Evolutionary conservation across 169 alveolate species (phyloP).

Genomic region (Toxoplasma gondii): DNA sequence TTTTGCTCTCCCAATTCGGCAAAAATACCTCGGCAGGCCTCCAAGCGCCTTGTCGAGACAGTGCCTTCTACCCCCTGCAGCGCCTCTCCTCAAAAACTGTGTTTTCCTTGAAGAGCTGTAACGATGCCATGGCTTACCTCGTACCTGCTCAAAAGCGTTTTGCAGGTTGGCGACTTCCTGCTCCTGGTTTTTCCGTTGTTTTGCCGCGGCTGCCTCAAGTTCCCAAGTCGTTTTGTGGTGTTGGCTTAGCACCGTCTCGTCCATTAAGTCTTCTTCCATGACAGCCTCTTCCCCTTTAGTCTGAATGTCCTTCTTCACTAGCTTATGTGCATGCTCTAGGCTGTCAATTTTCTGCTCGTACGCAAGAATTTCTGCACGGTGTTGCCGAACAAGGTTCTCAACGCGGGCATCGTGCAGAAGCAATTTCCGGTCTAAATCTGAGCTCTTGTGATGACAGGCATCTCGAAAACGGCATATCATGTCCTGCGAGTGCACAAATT

Average conservation of each 20-base stretch:
- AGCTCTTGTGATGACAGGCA: neutral
- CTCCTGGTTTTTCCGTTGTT: constrained; percentile 7
- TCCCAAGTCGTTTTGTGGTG: neutral
- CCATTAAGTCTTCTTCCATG: neutral
- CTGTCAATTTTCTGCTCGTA: constrained; percentile 49
- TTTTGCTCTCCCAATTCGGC: too few relatives aligned
- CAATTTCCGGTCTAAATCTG: neutral
- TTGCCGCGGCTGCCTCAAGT: constrained; percentile 6
- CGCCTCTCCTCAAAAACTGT: too few relatives aligned
- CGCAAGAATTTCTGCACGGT: constrained; percentile 16
- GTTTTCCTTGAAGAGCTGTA: too few relatives aligned
- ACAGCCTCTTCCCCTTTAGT: constrained; percentile 16
- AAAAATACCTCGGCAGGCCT: too few relatives aligned
- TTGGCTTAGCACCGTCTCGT: neutral
- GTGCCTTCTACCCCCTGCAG: too few relatives aligned
- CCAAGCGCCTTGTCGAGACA: too few relatives aligned
- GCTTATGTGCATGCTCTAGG: constrained; percentile 29
- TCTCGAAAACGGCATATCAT: constrained; percentile 21
- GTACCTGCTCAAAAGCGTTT: constrained; percentile 36
- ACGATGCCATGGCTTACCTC: neutral
- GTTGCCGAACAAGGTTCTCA: neutral
- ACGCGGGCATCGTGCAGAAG: constrained; percentile 34
- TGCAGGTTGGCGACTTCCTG: neutral
- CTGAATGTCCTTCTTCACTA: constrained; percentile 6
- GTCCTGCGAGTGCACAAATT: neutral